phyloP scores from a whole-genome alignment of 2,329 filamentous ascomycete genomes.

The Lecanicillium sp. region DNA sequence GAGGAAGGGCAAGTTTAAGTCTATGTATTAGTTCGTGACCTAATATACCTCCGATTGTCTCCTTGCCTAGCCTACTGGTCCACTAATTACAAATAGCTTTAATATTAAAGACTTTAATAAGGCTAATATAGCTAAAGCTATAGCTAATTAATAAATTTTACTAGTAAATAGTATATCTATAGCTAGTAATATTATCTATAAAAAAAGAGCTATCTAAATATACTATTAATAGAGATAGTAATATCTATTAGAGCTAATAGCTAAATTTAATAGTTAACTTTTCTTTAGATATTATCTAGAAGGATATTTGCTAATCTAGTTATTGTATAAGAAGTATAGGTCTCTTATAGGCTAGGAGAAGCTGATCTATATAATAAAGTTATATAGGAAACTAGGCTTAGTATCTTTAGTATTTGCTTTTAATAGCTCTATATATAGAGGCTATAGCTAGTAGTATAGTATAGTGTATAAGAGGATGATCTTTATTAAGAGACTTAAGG shows the following conservation, averaged over 20 bases:
- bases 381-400: constrained; percentile 8
- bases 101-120: constrained; percentile 12
- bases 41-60: too few relatives aligned
- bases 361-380: constrained; percentile 4
- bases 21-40: too few relatives aligned
- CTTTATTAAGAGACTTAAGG: constrained; percentile 11
- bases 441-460: constrained; percentile 1
- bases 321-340: neutral
- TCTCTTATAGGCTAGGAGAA: constrained; percentile 8
- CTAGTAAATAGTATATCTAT: constrained; percentile 9
- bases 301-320: constrained; percentile 2
- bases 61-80: too few relatives aligned
- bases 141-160: constrained; percentile 1
- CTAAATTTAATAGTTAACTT: constrained; percentile 8
- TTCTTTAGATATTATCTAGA: constrained; percentile 9
- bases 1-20: too few relatives aligned
- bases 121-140: constrained; percentile 7
- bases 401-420: constrained; percentile 4
- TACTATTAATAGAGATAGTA: constrained; percentile 6
- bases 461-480: constrained; percentile 11
- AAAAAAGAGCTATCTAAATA: constrained; percentile 10
- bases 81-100: too few relatives aligned
- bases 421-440: constrained; percentile 3
- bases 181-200: constrained; percentile 5
- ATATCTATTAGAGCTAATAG: constrained; percentile 4